Base-by-base conservation (phyloP, 2,329 filamentous ascomycete species). In the Aspergillus novofumigatus region DNA sequence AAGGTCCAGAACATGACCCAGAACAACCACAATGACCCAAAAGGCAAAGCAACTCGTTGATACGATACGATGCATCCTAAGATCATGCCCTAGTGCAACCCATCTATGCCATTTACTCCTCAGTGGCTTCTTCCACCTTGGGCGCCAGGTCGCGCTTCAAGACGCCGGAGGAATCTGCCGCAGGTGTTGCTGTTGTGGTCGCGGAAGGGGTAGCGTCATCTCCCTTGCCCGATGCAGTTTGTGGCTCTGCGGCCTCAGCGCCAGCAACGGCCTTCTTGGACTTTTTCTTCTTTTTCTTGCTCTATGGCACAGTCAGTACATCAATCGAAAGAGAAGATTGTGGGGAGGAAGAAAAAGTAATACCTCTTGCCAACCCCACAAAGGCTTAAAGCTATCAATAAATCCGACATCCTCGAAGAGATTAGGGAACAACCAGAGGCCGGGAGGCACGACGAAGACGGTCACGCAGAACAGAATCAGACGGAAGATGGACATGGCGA, bases 311-410 rank as follows among this genome's bases (percentile, higher is more conserved):
- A 21, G 29, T 56, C 47, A 42, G 62, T 42, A 51, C 58, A 57
- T 53, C 58, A 20, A 52, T 38, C 26, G 7, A 29, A 17, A 28
- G 11, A 29, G 50, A 3, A 4, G 35, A 9, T 7, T 11, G 44
- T 8, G 17, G 7, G 28, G 14, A 8, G 29, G 28, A 54, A 47
- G 20, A 54, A 44, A 5, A 14, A 21, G n/a, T 56, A 75, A 75
- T 72, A 95, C 91, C 85, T 96, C 92, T 75, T 99, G 94, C 94
- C 94, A 99, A 59, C 91, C 94, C 93, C 94, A 99, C 5, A 96
- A 78, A 21, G 94, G 94, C 70, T 88, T 88, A 83, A 99, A 99
- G 69, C 90, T 95, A 73, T 99, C 94, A 75, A 99, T 89, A 78
- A 99, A 97, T 7, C 93, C 96, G 28, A 99, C 94, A 72, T 99